phyloP scores from a whole-genome alignment of 768 basidiomycete genomes.

The Mycena kentingensis region DNA sequence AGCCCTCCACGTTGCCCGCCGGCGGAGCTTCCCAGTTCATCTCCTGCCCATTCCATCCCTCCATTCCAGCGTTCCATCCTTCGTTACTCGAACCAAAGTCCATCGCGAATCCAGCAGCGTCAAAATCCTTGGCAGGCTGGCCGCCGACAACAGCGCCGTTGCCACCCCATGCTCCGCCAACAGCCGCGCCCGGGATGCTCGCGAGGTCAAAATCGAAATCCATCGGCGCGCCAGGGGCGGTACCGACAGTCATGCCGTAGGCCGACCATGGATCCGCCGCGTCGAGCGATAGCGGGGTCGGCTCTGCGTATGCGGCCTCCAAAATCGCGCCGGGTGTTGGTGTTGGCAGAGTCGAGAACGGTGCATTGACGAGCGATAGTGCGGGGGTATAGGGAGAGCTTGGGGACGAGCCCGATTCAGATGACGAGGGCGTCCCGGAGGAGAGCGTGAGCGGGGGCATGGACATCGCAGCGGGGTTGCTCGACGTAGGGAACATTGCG shows the following conservation, averaged over 20 bases:
- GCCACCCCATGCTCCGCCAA: not conserved
- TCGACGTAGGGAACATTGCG: slow-evolving; percentile 39
- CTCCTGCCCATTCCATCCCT: no score
- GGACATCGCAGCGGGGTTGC: no score
- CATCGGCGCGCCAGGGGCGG: slow-evolving; percentile 1
- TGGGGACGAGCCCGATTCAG: not conserved
- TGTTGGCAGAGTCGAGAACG: not conserved
- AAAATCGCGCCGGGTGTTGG: not conserved
- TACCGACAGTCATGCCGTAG: not conserved
- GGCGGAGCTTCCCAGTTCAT: no score
- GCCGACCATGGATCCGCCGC: not conserved
- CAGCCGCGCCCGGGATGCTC: not conserved
- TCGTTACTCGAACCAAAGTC: no score
- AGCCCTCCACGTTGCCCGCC: no score
- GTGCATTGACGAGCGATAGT: not conserved
- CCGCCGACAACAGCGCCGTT: not conserved
- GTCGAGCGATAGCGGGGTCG: not conserved
- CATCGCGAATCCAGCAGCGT: no score
- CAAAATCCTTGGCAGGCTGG: no score
- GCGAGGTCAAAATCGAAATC: not conserved
- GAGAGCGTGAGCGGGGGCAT: no score
- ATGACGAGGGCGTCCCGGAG: not conserved
- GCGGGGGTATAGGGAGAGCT: slow-evolving; percentile 3
- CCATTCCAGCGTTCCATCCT: no score
- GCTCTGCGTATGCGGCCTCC: not conserved